Conservation (phyloP, 208 protist species). For the Entamoeba dispar region DNA sequence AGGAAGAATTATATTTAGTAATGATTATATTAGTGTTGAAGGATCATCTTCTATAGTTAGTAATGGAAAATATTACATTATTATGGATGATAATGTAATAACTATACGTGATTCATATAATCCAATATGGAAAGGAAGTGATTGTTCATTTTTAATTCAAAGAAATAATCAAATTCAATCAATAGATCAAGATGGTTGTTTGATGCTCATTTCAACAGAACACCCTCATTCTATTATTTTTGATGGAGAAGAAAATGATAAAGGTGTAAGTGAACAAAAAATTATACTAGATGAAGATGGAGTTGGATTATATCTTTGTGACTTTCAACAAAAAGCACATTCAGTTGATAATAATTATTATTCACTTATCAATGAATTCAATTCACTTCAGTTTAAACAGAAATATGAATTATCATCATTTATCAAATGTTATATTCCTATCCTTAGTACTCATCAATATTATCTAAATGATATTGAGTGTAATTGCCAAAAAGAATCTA, state of each 20-base stretch:
- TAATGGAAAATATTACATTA: no score
- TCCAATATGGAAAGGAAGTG: background rate
- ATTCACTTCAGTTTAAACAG: background rate
- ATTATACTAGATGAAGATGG: background rate
- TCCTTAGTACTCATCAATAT: background rate
- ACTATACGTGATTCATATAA: no score
- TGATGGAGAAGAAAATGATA: background rate
- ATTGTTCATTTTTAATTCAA: background rate
- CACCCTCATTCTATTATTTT: background rate
- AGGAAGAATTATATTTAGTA: no score
- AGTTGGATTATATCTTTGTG: background rate
- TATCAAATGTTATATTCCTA: background rate
- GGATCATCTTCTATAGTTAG: no score
- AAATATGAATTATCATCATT: background rate
- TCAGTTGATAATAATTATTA: background rate
- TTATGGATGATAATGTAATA: no score
- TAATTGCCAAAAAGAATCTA: background rate
- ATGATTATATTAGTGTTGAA: no score
- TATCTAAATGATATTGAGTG: background rate
- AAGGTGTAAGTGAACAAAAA: background rate
- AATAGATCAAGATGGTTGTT: background rate
- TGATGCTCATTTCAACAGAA: background rate
- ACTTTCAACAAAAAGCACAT: background rate
- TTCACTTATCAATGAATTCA: background rate
- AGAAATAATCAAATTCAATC: background rate